These are phyloP conservation scores for Persicaria tinctoria DNA, from an alignment of 148 eudicot genomes.

Conservation along the genomic window DNA sequence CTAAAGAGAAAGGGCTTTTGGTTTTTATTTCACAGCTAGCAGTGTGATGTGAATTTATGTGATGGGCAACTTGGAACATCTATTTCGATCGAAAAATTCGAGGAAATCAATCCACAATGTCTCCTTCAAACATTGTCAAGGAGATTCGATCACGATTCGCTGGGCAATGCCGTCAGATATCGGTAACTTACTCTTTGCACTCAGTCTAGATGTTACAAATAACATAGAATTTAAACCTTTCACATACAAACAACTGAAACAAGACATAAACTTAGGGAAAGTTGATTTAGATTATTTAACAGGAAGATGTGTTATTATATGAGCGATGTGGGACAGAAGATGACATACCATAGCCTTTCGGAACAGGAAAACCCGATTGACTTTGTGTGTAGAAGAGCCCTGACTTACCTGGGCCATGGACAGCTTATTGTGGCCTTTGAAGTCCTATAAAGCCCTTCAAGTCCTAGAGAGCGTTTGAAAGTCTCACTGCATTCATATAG, in stretches of 20 bases:
- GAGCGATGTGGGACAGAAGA: not conserved
- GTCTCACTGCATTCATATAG: not conserved
- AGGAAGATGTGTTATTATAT: not conserved
- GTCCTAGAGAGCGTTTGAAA: slow-evolving; percentile 1
- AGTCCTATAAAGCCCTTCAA: slow-evolving; percentile 2
- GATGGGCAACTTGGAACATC: too few relatives aligned
- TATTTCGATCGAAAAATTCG: too few relatives aligned
- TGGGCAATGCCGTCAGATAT: too few relatives aligned
- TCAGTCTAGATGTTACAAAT: not conserved
- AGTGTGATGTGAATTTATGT: too few relatives aligned
- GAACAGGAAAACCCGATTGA: not conserved
- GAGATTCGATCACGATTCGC: too few relatives aligned
- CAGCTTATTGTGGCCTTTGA: slow-evolving; percentile 7
- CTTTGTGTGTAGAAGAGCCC: not conserved
- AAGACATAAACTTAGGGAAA: not conserved
- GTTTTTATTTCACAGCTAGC: not conserved
- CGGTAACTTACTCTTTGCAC: not conserved
- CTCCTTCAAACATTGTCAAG: not conserved
- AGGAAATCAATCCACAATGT: not conserved
- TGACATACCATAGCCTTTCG: not conserved
- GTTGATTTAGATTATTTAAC: not conserved
- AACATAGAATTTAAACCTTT: not conserved
- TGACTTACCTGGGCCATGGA: not conserved
- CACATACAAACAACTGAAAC: not conserved
- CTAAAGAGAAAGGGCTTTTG: not conserved